phyloP scores from a whole-genome alignment of 805 yeast species.

The Candida sphagnicola region DNA sequence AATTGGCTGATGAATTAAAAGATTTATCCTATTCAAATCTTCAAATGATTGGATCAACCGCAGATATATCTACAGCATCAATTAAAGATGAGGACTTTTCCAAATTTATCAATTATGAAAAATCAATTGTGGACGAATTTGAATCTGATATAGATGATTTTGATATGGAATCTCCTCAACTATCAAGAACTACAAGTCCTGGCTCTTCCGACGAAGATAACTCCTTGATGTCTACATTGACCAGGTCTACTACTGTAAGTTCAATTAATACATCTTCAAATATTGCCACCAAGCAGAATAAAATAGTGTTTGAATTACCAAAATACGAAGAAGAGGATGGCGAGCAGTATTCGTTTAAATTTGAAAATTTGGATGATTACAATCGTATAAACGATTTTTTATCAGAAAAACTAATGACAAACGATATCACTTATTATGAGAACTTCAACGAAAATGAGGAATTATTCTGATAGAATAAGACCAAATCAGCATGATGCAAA shows the following conservation, averaged over 20 bases:
- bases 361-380: constrained; percentile 31
- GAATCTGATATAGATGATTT: constrained; percentile 7
- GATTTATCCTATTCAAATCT: constrained; percentile 7
- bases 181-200: constrained; percentile 33
- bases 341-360: constrained; percentile 14
- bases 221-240: constrained; percentile 35
- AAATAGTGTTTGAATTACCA: constrained; percentile 32
- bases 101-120: constrained; percentile 1
- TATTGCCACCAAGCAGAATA: constrained; percentile 3
- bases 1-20: constrained; percentile 5
- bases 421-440: constrained; percentile 33
- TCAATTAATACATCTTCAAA: constrained; percentile 22
- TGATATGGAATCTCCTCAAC: not conserved
- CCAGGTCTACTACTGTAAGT: constrained; percentile 40
- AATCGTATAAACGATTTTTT: constrained; percentile 38
- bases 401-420: constrained; percentile 36
- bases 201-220: constrained; percentile 26
- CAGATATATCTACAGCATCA: not conserved
- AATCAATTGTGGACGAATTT: constrained; percentile 5
- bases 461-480: too few species aligned
- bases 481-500: too few species aligned
- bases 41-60: too few species aligned
- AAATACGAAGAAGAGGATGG: constrained; percentile 17
- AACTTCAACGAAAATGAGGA: constrained; percentile 2
- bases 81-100: not conserved